Evolutionary conservation across 768 basidiomycete genomes (phyloP).

Genomic region (Amanita rubescens): DNA sequence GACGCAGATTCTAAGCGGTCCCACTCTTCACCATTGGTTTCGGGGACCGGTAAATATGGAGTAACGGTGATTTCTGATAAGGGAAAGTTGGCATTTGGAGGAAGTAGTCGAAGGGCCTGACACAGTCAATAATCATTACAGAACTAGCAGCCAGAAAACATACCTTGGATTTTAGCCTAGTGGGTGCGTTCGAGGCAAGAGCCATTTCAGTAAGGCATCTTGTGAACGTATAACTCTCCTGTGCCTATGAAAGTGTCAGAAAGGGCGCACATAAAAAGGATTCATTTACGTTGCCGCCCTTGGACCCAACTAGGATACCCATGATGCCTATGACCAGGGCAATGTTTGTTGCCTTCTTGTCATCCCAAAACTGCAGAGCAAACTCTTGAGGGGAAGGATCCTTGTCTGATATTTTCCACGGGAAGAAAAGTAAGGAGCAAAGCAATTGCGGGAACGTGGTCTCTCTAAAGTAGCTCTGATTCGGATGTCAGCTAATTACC

Average conservation of each 20-base stretch:
- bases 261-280: background rate
- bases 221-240: slow-evolving; percentile 51
- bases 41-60: slow-evolving; percentile 69
- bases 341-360: slow-evolving; percentile 79
- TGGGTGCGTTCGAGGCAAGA: slow-evolving; percentile 91
- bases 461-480: slow-evolving; percentile 93
- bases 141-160: slow-evolving; percentile 6
- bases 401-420: slow-evolving; percentile 49
- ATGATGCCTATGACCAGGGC: slow-evolving; percentile 76
- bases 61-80: slow-evolving; percentile 63
- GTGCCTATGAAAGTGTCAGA: slow-evolving; percentile 30
- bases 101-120: slow-evolving; percentile 38
- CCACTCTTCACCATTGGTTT: slow-evolving; percentile 90
- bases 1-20: slow-evolving; percentile 77
- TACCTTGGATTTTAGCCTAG: slow-evolving; percentile 81
- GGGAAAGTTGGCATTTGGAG: slow-evolving; percentile 46
- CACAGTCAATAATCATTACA: slow-evolving; percentile 4
- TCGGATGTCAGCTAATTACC: slow-evolving; percentile 10
- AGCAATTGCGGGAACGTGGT: slow-evolving; percentile 65
- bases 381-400: slow-evolving; percentile 78
- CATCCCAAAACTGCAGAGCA: slow-evolving; percentile 94
- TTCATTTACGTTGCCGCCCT: slow-evolving; percentile 51
- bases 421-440: slow-evolving; percentile 65
- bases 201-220: slow-evolving; percentile 84
- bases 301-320: slow-evolving; percentile 75